Conservation (phyloP, 805 yeast genomes). For the Torulaspora quercuum region DNA sequence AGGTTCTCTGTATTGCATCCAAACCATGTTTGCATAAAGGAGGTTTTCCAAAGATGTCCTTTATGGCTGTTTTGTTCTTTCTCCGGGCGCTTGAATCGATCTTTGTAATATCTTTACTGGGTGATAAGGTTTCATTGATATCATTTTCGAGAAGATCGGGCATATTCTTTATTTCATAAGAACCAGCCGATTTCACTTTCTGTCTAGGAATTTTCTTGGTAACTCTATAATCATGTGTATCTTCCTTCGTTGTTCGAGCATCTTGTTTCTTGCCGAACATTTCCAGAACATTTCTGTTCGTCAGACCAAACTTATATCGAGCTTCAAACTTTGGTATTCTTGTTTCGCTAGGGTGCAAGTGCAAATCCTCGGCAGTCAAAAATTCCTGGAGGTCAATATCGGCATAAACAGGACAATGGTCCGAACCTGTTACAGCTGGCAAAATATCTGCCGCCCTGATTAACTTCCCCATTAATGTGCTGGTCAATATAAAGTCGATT, state of each 20-base stretch:
- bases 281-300: slow-evolving; percentile 35
- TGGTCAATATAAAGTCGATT: slow-evolving; percentile 68
- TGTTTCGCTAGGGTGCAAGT: background rate
- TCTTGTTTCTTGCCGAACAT: slow-evolving; percentile 34
- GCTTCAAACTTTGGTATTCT: slow-evolving; percentile 51
- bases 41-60: slow-evolving; percentile 29
- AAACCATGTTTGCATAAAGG: slow-evolving; percentile 51
- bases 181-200: slow-evolving; percentile 13
- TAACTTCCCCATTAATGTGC: slow-evolving; percentile 37
- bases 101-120: no score
- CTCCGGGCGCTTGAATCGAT: no score
- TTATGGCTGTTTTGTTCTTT: slow-evolving; percentile 8
- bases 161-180: slow-evolving; percentile 4
- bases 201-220: slow-evolving; percentile 4
- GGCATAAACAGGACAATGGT: slow-evolving; percentile 86
- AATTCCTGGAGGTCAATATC: slow-evolving; percentile 46
- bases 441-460: slow-evolving; percentile 50
- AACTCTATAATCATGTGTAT: slow-evolving; percentile 2
- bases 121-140: no score
- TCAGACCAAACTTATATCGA: slow-evolving; percentile 43
- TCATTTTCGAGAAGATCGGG: background rate
- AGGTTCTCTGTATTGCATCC: slow-evolving; percentile 45
- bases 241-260: slow-evolving; percentile 10
- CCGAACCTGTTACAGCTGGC: slow-evolving; percentile 77
- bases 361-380: background rate